Evolutionary conservation across 495 filamentous ascomycete species (phyloP).

Genomic region (Polyplosphaeria fusca): DNA sequence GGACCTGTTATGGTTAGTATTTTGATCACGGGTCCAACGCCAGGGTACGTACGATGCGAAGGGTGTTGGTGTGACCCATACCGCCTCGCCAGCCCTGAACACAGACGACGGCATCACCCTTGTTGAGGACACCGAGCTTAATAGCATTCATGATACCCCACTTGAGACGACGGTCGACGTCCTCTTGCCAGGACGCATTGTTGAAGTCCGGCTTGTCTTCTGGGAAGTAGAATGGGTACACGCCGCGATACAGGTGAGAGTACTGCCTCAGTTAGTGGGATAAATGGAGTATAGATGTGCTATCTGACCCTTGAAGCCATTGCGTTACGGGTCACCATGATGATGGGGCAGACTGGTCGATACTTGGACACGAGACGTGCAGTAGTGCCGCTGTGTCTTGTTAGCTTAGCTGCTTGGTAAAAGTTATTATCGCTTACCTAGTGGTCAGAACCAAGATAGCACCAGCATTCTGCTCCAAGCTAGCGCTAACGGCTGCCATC

Average conservation of each 20-base stretch:
- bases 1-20: too few relatives aligned
- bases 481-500: slow-evolving; percentile 92
- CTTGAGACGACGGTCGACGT: slow-evolving; percentile 92
- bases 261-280: too few relatives aligned
- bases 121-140: slow-evolving; percentile 73
- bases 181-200: slow-evolving; percentile 90
- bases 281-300: not conserved
- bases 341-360: slow-evolving; percentile 94
- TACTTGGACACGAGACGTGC: slow-evolving; percentile 97
- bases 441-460: slow-evolving; percentile 94
- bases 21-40: too few relatives aligned
- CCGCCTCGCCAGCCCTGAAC: slow-evolving; percentile 98
- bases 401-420: not conserved
- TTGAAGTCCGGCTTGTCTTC: slow-evolving; percentile 91
- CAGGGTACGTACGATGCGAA: slow-evolving; percentile 49
- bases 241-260: slow-evolving; percentile 92
- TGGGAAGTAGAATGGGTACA: slow-evolving; percentile 94
- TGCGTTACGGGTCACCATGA: slow-evolving; percentile 92
- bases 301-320: slow-evolving; percentile 66
- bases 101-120: slow-evolving; percentile 84
- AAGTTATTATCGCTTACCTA: slow-evolving; percentile 49
- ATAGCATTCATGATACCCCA: slow-evolving; percentile 88
- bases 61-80: slow-evolving; percentile 95
- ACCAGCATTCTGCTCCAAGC: slow-evolving; percentile 90
- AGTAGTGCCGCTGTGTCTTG: slow-evolving; percentile 64